These are phyloP conservation scores for Helminthosporium solani DNA, from an alignment of 2,329 filamentous ascomycete genomes.

Conservation along the genomic window DNA sequence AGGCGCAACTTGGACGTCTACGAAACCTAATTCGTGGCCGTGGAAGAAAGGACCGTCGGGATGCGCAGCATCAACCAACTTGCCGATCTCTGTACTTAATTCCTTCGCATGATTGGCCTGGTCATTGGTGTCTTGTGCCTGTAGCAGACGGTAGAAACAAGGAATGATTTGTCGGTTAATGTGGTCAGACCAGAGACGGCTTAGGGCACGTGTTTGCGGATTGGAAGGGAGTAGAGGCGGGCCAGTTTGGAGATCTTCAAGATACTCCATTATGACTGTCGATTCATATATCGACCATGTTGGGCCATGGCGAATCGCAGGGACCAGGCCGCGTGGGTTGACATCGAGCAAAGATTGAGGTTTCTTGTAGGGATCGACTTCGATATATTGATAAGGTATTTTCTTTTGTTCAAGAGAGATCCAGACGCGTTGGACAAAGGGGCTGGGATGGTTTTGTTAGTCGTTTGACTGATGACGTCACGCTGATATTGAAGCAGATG, in stretches of 20 bases:
- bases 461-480: constrained; percentile 15
- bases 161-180: constrained; percentile 77
- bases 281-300: constrained; percentile 84
- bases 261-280: constrained; percentile 81
- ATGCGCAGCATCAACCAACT: constrained; percentile 59
- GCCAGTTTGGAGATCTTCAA: constrained; percentile 70
- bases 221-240: constrained; percentile 64
- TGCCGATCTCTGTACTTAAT: constrained; percentile 66
- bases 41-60: constrained; percentile 68
- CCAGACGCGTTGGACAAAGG: constrained; percentile 86
- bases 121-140: constrained; percentile 60
- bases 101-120: constrained; percentile 61
- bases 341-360: constrained; percentile 70
- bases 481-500: not conserved
- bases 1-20: constrained; percentile 74
- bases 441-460: constrained; percentile 49
- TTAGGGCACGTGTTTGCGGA: constrained; percentile 69
- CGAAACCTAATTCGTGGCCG: constrained; percentile 59
- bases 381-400: constrained; percentile 80
- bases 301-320: constrained; percentile 69
- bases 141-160: constrained; percentile 71
- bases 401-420: constrained; percentile 80
- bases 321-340: constrained; percentile 74
- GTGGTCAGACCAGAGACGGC: constrained; percentile 78
- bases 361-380: constrained; percentile 77